These are phyloP conservation scores for Suillus subaureus DNA, from an alignment of 768 basidiomycete species.

Conservation along the genomic window DNA sequence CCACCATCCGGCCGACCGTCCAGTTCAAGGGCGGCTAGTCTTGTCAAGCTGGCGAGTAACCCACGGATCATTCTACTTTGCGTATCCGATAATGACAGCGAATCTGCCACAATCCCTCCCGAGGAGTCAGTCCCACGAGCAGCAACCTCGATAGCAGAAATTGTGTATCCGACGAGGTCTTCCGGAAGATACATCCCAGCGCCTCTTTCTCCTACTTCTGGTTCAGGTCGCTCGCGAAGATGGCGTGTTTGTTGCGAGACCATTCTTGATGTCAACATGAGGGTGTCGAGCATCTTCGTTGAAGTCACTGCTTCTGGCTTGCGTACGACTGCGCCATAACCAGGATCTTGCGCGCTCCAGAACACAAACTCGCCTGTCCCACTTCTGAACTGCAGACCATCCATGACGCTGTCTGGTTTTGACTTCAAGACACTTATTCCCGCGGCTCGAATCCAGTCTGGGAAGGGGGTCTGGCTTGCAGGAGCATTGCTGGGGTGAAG, in stretches of 20 bases:
- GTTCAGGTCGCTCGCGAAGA: constrained; percentile 74
- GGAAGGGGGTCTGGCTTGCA: constrained; percentile 60
- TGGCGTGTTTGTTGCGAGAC: constrained; percentile 86
- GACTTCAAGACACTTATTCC: constrained; percentile 89
- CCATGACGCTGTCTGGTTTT: constrained; percentile 71
- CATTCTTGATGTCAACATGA: constrained; percentile 76
- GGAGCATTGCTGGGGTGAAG: constrained; percentile 48
- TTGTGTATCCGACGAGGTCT: constrained; percentile 87
- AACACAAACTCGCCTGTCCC: constrained; percentile 90
- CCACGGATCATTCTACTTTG: constrained; percentile 79
- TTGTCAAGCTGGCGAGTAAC: constrained; percentile 68
- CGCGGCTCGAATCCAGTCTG: constrained; percentile 89
- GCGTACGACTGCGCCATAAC: constrained; percentile 59
- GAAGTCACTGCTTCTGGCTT: constrained; percentile 57
- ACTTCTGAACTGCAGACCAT: constrained; percentile 72
- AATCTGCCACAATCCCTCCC: constrained; percentile 62
- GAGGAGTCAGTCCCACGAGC: constrained; percentile 64
- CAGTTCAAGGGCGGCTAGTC: constrained; percentile 68
- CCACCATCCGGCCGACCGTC: constrained; percentile 73
- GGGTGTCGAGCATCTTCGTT: constrained; percentile 84
- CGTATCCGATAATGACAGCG: constrained; percentile 66
- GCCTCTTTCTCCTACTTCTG: constrained; percentile 73
- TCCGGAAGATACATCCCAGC: constrained; percentile 90
- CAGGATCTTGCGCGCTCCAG: constrained; percentile 83
- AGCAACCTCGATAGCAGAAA: constrained; percentile 78